Evolutionary conservation across 495 filamentous ascomycete species (phyloP), one percentile per base, ranked within the genome.

Genomic region (Penicillium crystallinum): DNA sequence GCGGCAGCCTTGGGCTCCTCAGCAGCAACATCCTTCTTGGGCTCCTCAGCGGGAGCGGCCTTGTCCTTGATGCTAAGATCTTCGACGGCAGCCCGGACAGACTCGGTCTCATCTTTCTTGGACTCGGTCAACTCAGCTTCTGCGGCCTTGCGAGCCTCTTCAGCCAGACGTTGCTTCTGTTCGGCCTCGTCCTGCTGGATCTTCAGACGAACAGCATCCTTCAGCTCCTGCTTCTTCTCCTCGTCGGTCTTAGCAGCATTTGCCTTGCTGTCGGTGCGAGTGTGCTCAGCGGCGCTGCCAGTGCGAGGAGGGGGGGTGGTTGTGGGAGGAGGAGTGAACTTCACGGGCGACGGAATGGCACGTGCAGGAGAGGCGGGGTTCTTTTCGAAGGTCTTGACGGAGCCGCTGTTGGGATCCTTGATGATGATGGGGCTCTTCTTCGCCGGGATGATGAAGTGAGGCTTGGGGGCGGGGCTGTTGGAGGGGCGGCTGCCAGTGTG

Each of bases 401-500:
- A 79, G 64, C 88, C 86, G 48, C 88, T 90, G 37, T 82, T 76
- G 1, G 86, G 75, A 54, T 89, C 84, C 73, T 87, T 91, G 73
- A 97, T 95, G 34, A 82, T 74, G 42, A 95, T 84, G 2, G 83
- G 76, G 57, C 76, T 87, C 69, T 84, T 86, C 64, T 82, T 87
- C 49, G 68, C 68, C 4, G 81, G 81, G 25, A 81, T 76, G 29
- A 81, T 65, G 52, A 83, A 84, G 45, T 71, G 62, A 5, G 68
- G 61, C 58, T 74, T 79, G 31, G 67, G 70, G 34, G 65, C 70
- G 4, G 81, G 78, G 56, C 77, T 81, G 65, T 72, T 80, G 18
- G 78, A 75, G 6, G 74, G 71, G 51, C 77, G 80, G 58, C 73
- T 76, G 43, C 79, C 83, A 40, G 76, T 79, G 33, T 84, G 76